Conservation (phyloP, 768 basidiomycete genomes). For the Mrakia hoshinonis region DNA sequence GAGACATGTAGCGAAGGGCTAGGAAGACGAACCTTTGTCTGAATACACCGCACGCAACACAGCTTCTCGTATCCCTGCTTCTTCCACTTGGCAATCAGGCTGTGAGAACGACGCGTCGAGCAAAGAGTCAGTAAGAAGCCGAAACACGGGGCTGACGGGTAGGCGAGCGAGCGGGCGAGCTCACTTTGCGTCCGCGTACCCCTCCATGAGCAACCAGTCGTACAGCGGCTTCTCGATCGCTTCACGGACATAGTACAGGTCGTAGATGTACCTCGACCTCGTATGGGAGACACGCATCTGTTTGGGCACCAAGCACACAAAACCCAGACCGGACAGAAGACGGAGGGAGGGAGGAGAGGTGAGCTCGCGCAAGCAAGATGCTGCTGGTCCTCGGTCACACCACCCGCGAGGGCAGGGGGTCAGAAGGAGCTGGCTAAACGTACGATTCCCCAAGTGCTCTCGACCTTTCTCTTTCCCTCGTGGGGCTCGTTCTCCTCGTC, state of each 20-base stretch:
- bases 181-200: constrained; percentile 92
- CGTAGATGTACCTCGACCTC: constrained; percentile 92
- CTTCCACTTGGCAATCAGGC: constrained; percentile 98
- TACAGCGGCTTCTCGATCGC: constrained; percentile 83
- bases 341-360: neutral
- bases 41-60: constrained; percentile 93
- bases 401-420: neutral
- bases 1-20: neutral
- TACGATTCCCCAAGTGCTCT: constrained; percentile 39
- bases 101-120: constrained; percentile 37
- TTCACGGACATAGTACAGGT: constrained; percentile 96
- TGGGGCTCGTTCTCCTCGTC: constrained; percentile 97
- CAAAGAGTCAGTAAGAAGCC: neutral
- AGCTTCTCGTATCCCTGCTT: constrained; percentile 80
- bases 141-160: neutral
- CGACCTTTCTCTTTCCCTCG: constrained; percentile 65
- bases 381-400: neutral
- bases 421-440: constrained; percentile 23
- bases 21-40: constrained; percentile 58
- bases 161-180: constrained; percentile 37
- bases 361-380: neutral
- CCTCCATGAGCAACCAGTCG: constrained; percentile 95
- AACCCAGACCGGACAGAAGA: neutral
- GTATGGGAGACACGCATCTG: constrained; percentile 95
- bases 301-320: neutral